Conservation (phyloP, 2,329 filamentous ascomycete genomes). For the Botrytis paeoniae region DNA sequence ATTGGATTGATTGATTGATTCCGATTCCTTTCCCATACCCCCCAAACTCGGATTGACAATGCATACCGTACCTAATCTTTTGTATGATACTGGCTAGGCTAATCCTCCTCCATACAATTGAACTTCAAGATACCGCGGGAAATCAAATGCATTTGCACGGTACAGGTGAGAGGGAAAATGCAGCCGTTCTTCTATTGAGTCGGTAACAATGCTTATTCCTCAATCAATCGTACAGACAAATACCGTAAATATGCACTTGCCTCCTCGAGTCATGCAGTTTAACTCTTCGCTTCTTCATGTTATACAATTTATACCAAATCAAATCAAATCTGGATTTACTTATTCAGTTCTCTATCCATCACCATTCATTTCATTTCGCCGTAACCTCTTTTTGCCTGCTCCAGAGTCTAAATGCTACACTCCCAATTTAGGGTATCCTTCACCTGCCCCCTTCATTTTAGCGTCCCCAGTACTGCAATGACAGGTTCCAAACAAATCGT, state of each 20-base stretch:
- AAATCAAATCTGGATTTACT: too few relatives aligned
- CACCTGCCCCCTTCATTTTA: neutral
- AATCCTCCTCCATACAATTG: neutral
- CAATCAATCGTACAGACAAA: neutral
- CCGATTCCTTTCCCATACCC: neutral
- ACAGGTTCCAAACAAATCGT: neutral
- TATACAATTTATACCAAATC: neutral
- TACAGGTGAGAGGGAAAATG: neutral
- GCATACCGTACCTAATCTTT: neutral
- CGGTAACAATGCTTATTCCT: neutral
- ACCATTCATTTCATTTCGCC: neutral
- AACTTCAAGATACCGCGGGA: neutral
- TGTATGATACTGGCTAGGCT: neutral
- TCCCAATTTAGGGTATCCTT: neutral
- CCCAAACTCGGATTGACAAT: neutral
- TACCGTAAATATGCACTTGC: neutral
- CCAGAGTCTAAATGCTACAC: neutral
- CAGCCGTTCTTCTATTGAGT: neutral
- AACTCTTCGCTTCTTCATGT: neutral
- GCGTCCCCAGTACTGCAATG: neutral
- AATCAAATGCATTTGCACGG: neutral
- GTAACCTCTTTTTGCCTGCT: neutral
- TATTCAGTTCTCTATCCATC: neutral
- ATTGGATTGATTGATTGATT: neutral
- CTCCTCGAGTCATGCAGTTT: neutral